Base-by-base conservation (phyloP, 2,329 filamentous ascomycete species). In the Talaromyces amestolkiae region DNA sequence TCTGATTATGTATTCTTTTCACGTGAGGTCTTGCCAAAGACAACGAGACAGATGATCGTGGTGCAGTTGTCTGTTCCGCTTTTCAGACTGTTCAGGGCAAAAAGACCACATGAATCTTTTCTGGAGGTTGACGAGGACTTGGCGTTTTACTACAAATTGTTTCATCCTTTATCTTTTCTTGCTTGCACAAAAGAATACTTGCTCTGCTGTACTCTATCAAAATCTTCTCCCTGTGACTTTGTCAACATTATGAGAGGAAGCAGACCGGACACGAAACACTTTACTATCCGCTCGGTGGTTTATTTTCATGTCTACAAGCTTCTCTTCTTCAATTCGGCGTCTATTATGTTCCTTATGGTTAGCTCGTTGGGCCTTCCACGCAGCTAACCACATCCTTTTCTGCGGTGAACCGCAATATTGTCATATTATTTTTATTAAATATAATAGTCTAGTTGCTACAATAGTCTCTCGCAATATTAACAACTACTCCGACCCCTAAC, bases 151-250 rank as follows among this genome's bases (percentile, higher is more conserved):
- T 43, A 59, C 56, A 59, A 43, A 58, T 58, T 58, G 39, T 58
- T 58, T 43, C 27, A 39, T 43, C 35, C 56, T 43, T 43, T 31
- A n/a, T 43, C 27, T 31, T 45, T 45, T 24, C 19, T 13, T 59
- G 61, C n/a, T 58, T 54, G 41, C 37, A 58, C 22, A 39, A 65
- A 54, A 62, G 41, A 47, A 51, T 63, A 15, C 51, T 43, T 45
- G 39, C 31, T 56, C 37, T 43, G 53, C 45, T 66, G 64, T 66
- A 66, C 53, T 66, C 54, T 66, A 66, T 11, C 58, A 65, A 58
- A 65, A 62, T 27, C 45, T 24, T 9, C 35, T 45, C 49, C 13
- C 58, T 41, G 27, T 58, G 58, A 24, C 53, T 59, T 11, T 59
- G 49, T 56, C 33, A 59, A 45, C 43, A 51, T 61, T 39, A 53